These are phyloP conservation scores for Amylocystis lapponica DNA, from an alignment of 768 basidiomycete species.

Conservation along the genomic window DNA sequence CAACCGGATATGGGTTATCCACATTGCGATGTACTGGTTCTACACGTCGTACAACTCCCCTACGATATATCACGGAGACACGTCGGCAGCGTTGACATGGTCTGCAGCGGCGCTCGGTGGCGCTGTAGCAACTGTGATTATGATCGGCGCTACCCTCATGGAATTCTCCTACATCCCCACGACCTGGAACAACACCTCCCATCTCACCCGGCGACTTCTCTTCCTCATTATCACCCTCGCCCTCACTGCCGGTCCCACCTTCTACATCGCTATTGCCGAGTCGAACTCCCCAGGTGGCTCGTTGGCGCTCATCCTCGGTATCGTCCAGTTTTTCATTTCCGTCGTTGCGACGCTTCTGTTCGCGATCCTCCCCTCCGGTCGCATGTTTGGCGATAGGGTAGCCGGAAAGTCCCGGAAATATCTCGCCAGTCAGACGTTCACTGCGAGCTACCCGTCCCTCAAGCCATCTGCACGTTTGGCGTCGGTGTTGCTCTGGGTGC, in stretches of 20 bases:
- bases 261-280: conserved; percentile 90
- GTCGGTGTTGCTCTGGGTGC: conserved; percentile 78
- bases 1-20: conserved; percentile 99
- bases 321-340: conserved; percentile 95
- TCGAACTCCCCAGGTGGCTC: conserved; percentile 51
- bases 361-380: conserved; percentile 87
- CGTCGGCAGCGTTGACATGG: conserved; percentile 81
- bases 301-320: conserved; percentile 86
- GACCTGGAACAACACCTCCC: conserved; percentile 98
- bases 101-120: conserved; percentile 93
- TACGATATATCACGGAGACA: conserved; percentile 62
- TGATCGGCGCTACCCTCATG: conserved; percentile 89
- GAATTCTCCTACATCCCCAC: conserved; percentile 98
- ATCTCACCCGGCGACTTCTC: conserved; percentile 84
- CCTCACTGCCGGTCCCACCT: conserved; percentile 87
- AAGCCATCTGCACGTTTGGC: conserved; percentile 61
- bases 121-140: conserved; percentile 92
- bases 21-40: conserved; percentile 91
- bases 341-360: conserved; percentile 83
- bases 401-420: conserved; percentile 95
- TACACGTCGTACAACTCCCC: conserved; percentile 95
- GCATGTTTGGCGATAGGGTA: conserved; percentile 98
- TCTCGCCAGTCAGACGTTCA: conserved; percentile 97
- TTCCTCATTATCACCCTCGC: conserved; percentile 89
- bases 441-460: conserved; percentile 85